A percentile compares a stretch with the other conserved stretches of the same genome.
phyloP scores from a whole-genome alignment of 106 monocot species.

The Triglochin maritima region DNA sequence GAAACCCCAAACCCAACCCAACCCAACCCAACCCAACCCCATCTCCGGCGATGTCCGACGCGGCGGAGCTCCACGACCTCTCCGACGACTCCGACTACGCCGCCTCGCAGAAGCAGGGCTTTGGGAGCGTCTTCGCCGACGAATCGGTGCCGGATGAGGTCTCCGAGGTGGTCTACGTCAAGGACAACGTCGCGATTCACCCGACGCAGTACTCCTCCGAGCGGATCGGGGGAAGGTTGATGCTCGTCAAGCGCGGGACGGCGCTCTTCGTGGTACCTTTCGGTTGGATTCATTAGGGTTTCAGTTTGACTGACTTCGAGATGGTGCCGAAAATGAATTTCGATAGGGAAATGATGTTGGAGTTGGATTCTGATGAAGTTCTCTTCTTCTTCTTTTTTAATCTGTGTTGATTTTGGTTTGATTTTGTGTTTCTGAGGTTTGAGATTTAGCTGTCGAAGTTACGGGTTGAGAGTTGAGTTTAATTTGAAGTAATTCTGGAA shows the following conservation, averaged over 20 bases:
- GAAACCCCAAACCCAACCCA: neutral
- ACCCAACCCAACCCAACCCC: neutral
- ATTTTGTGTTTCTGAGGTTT: neutral
- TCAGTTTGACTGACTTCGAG: too few species aligned
- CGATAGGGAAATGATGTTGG: too few species aligned
- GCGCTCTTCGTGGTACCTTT: constrained; percentile 37
- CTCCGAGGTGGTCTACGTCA: constrained; percentile 35
- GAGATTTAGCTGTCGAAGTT: too few species aligned
- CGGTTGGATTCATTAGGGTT: neutral
- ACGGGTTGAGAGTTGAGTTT: too few species aligned
- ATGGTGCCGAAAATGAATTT: too few species aligned
- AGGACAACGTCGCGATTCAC: constrained; percentile 73
- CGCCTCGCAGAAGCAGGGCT: constrained; percentile 50
- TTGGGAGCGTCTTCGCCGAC: constrained; percentile 28
- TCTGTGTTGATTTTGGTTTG: too few species aligned
- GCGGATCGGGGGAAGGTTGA: constrained; percentile 59
- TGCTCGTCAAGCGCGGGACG: constrained; percentile 37
- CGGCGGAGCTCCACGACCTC: constrained; percentile 52
- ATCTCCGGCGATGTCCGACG: constrained; percentile 17
- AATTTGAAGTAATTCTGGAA: too few species aligned
- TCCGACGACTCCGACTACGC: constrained; percentile 77
- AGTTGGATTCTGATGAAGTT: neutral
- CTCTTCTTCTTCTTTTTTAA: neutral
- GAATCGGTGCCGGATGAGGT: constrained; percentile 12
- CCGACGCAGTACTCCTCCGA: constrained; percentile 56